A percentile compares a stretch with the other conserved stretches of the same genome.
These are phyloP conservation scores for Pisolithus microcarpus DNA, from an alignment of 768 basidiomycete species.

Conservation along the genomic window DNA sequence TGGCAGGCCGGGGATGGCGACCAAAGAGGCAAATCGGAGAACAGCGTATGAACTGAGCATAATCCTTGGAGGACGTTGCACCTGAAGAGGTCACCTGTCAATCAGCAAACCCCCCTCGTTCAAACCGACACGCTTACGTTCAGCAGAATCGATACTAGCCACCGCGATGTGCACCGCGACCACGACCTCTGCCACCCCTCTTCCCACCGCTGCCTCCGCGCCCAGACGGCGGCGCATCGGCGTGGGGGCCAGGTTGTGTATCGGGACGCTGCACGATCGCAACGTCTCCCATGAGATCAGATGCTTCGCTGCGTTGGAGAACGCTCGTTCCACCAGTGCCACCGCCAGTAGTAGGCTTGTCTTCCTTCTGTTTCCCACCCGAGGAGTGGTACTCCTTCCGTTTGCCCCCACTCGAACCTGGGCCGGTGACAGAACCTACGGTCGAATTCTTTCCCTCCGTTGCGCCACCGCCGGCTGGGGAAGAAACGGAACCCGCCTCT, in stretches of 20 bases:
- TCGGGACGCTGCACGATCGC: constrained; percentile 3
- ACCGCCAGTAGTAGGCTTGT: not conserved
- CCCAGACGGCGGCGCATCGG: not conserved
- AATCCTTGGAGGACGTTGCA: no score
- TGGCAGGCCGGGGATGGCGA: no score
- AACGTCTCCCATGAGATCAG: constrained; percentile 2
- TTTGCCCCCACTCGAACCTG: not conserved
- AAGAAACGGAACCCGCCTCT: constrained; percentile 1
- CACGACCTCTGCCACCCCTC: no score
- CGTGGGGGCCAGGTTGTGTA: not conserved
- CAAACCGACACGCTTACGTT: no score
- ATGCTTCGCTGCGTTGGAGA: constrained; percentile 20
- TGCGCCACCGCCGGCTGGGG: not conserved
- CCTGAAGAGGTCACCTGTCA: no score
- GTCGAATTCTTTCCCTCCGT: not conserved
- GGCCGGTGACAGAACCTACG: not conserved
- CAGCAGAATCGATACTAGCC: no score
- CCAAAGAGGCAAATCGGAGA: no score
- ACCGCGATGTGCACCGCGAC: no score
- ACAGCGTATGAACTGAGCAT: no score
- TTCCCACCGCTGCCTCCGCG: not conserved
- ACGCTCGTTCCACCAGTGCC: constrained; percentile 12
- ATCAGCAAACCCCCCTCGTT: no score
- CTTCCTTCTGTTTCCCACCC: constrained; percentile 14
- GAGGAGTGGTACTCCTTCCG: not conserved